Conservation (phyloP, 2,329 filamentous ascomycete species). For the Penicillium sp. region DNA sequence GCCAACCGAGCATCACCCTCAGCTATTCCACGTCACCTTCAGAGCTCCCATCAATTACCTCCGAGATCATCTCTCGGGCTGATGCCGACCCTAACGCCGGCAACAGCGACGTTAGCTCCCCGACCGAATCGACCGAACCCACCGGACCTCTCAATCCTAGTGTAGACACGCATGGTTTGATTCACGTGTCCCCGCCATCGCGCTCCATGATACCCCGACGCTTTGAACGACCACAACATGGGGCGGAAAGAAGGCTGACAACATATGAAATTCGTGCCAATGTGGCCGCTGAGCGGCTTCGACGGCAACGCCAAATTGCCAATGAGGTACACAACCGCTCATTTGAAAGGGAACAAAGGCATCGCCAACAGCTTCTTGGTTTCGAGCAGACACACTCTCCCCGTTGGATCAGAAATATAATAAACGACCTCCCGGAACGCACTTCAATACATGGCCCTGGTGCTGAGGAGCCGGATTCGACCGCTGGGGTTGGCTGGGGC, state of each 20-base stretch:
- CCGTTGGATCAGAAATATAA: conserved; percentile 38
- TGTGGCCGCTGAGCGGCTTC: conserved; percentile 39
- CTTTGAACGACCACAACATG: conserved; percentile 27
- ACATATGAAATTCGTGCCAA: conserved; percentile 38
- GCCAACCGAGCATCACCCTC: conserved; percentile 35
- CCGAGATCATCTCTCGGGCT: conserved; percentile 22
- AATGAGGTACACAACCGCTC: conserved; percentile 35
- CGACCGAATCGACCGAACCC: conserved; percentile 16
- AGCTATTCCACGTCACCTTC: conserved; percentile 43
- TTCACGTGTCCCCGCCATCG: conserved; percentile 31
- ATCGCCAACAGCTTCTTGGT: conserved; percentile 33
- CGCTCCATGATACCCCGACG: conserved; percentile 38
- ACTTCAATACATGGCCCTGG: conserved; percentile 29
- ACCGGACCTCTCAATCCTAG: conserved; percentile 20
- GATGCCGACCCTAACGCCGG: conserved; percentile 22
- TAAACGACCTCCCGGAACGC: conserved; percentile 37
- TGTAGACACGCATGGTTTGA: conserved; percentile 22
- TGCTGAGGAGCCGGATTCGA: conserved; percentile 41
- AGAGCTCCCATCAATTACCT: conserved; percentile 33
- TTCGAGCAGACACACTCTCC: conserved; percentile 37
- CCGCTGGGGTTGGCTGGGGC: conserved; percentile 49
- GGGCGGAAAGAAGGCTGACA: conserved; percentile 26
- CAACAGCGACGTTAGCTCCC: conserved; percentile 21
- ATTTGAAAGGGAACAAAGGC: conserved; percentile 32
- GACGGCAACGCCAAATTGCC: conserved; percentile 37